These are phyloP conservation scores for Phlebopus sp. DNA, from an alignment of 1,284 basidiomycete genomes.

Conservation along the genomic window DNA sequence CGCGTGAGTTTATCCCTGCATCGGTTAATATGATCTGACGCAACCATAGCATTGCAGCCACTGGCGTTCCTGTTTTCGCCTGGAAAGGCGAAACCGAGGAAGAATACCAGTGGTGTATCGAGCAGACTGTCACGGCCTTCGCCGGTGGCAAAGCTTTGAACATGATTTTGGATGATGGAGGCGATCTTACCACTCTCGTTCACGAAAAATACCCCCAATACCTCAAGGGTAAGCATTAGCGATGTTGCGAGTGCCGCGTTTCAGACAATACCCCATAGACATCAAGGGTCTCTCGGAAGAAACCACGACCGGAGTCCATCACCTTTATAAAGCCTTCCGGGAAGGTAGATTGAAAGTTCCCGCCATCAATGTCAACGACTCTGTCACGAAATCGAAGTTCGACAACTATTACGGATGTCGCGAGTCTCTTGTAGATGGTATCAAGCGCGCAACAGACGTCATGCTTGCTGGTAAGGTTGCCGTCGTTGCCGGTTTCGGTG, in stretches of 20 bases:
- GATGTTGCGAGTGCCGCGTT: background rate
- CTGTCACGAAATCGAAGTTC: constrained; percentile 99
- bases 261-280: constrained; percentile 40
- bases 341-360: constrained; percentile 96
- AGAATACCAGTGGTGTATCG: constrained; percentile 98
- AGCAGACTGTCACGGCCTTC: constrained; percentile 91
- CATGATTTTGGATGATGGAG: constrained; percentile 99
- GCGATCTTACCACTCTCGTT: constrained; percentile 93
- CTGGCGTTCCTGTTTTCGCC: constrained; percentile 96
- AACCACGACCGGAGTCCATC: constrained; percentile 99
- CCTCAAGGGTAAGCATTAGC: constrained; percentile 55
- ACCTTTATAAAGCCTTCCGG: constrained; percentile 96
- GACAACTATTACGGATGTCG: constrained; percentile 97
- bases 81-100: constrained; percentile 99
- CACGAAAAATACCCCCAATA: constrained; percentile 96
- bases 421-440: constrained; percentile 99
- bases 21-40: constrained; percentile 5
- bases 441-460: constrained; percentile 99
- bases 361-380: constrained; percentile 99
- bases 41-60: constrained; percentile 80
- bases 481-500: constrained; percentile 97
- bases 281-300: constrained; percentile 97
- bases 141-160: constrained; percentile 81
- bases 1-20: constrained; percentile 57
- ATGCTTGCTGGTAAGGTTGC: constrained; percentile 99